Evolutionary conservation across 192 early-diverging fungal species (phyloP).

Genomic region (Chytriomyces sp.): DNA sequence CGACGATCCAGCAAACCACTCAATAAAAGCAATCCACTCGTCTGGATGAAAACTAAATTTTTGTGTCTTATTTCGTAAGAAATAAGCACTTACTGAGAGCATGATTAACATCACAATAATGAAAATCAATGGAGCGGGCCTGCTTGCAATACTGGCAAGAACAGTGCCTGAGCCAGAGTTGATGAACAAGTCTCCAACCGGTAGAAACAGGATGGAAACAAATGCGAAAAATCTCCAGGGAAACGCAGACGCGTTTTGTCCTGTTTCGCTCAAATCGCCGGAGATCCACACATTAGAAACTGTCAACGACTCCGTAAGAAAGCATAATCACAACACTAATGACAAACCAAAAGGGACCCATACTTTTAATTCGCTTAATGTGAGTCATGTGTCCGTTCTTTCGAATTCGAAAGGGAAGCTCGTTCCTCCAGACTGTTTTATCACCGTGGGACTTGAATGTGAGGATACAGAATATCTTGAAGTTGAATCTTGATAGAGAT

Average conservation of each 20-base stretch:
- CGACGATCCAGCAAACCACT: not conserved
- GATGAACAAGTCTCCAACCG: not conserved
- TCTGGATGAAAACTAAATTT: too few relatives aligned
- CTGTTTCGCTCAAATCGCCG: constrained; percentile 1
- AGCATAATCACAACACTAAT: not conserved
- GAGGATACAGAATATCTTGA: constrained; percentile 1
- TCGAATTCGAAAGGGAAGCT: constrained; percentile 3
- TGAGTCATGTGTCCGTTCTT: not conserved
- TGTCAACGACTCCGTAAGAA: not conserved
- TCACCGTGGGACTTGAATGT: not conserved
- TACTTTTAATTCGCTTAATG: not conserved
- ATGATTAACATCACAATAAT: not conserved
- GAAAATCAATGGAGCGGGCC: too few relatives aligned
- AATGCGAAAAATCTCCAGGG: not conserved
- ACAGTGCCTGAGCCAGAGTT: too few relatives aligned
- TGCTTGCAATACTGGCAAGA: too few relatives aligned
- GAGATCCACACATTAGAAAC: constrained; percentile 22
- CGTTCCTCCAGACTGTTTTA: not conserved
- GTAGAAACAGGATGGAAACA: not conserved
- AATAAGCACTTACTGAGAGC: too few relatives aligned
- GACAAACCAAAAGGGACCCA: not conserved
- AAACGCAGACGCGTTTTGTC: constrained; percentile 20
- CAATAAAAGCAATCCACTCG: too few relatives aligned
- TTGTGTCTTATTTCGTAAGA: too few relatives aligned
- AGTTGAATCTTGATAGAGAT: not conserved